Conservation (phyloP, 75 land plant genomes). For the Cryptomeria japonica region DNA sequence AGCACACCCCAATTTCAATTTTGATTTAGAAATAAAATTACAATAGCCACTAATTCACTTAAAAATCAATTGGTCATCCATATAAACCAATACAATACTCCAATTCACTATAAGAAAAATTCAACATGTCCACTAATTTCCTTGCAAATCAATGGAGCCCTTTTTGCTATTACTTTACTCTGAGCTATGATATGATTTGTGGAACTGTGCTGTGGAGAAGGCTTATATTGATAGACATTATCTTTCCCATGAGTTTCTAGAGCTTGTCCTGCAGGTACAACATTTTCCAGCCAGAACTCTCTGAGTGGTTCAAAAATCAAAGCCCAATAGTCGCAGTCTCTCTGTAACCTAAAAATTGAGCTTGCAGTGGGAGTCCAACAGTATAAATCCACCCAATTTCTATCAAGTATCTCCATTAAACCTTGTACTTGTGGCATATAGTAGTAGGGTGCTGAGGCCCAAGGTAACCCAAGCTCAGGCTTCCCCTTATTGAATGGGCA, state of each 20-base stretch:
- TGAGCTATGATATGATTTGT: constrained; percentile 45
- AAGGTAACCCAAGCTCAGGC: constrained; percentile 77
- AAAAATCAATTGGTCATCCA: background rate
- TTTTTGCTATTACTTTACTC: constrained; percentile 58
- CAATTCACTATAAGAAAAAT: constrained; percentile 21
- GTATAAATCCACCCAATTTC: constrained; percentile 90
- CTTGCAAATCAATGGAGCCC: constrained; percentile 52
- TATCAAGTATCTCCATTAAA: constrained; percentile 71
- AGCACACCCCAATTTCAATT: background rate
- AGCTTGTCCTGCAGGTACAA: constrained; percentile 81
- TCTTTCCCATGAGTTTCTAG: constrained; percentile 28
- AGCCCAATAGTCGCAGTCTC: constrained; percentile 74
- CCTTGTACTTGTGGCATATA: constrained; percentile 95
- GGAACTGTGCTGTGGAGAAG: constrained; percentile 41
- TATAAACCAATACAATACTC: background rate
- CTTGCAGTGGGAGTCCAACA: constrained; percentile 94
- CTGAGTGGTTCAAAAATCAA: constrained; percentile 62
- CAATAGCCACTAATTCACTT: background rate
- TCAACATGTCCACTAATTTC: constrained; percentile 59
- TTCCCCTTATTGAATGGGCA: constrained; percentile 92
- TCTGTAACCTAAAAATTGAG: constrained; percentile 58
- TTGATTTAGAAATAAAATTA: background rate
- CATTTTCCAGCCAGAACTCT: constrained; percentile 94
- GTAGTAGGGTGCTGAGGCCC: constrained; percentile 76
- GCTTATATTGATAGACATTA: constrained; percentile 38